Evolutionary conservation across 352 stramenopile genomes (phyloP), one percentile per base, ranked within the genome.

Genomic region (Globisporangium nagaii): DNA sequence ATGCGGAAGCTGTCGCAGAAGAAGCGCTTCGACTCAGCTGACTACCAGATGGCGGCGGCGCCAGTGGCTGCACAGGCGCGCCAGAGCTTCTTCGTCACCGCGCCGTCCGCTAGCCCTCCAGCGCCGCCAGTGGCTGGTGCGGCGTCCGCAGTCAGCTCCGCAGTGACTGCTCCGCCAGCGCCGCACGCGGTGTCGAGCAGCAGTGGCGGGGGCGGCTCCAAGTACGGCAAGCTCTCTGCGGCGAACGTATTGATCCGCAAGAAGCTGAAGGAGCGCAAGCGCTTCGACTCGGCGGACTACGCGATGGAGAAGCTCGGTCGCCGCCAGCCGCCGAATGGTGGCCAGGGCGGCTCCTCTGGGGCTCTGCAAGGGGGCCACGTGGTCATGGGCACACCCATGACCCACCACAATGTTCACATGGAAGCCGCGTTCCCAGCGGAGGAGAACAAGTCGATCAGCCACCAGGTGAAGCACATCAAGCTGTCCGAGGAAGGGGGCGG

Each of bases 261-360:
- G 10, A 85, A 90, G 42, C 53, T 93, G 13, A 84, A 86, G 52
- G 84, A 93, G 52, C 75, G 84, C 13, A 90, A 93, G 42, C 78
- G 79, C 4, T 92, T 93, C 27, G 81, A 92, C 55, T 93, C 84
- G 28, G 81, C 81, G 0, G 84, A 91, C 59, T 88, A 93, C 56
- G 63, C 68, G 3, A 86, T 90, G 77, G 73, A 86, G 45, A 66
- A 69, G 43, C 71, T 83, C n/a, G 64, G 70, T 2, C 68, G 72
- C 44, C 56, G 37, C 19, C 49, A 12, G 53, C 22, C 24, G 40
- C 34, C 13, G 3, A 41, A 54, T 30, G 39, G 40, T n/a, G 59
- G 63, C 25, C 55, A 71, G 27, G 57, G 53, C 17, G 60, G 57
- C 3, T 56, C 62, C 8, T 53, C 51, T 4, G 61, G 61, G 13